phyloP scores from a whole-genome alignment of 129 eudicot genomes.

The Escallonia rubra region DNA sequence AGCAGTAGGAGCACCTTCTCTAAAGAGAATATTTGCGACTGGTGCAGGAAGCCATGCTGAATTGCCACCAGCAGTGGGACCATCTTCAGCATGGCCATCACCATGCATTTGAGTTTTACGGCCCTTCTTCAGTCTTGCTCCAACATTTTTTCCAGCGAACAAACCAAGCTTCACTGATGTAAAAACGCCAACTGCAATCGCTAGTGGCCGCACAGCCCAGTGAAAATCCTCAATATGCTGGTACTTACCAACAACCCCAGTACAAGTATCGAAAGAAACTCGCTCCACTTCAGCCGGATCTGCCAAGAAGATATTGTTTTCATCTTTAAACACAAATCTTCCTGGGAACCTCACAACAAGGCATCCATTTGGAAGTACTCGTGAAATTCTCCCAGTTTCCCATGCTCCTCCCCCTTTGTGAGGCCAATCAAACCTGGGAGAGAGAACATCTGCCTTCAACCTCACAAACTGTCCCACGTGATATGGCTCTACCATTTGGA shows the following conservation, averaged over 20 bases:
- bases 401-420: conserved; percentile 57
- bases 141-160: conserved; percentile 42
- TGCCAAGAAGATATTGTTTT: conserved; percentile 34
- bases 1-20: conserved; percentile 37
- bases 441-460: conserved; percentile 37
- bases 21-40: conserved; percentile 53
- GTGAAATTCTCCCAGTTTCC: conserved; percentile 71
- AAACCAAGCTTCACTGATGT: conserved; percentile 57
- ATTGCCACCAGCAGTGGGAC: conserved; percentile 38
- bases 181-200: conserved; percentile 53
- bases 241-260: conserved; percentile 60
- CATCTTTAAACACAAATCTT: conserved; percentile 41
- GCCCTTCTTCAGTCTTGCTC: conserved; percentile 40
- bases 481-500: conserved; percentile 48
- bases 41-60: conserved; percentile 57
- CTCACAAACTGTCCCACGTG: conserved; percentile 62
- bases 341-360: conserved; percentile 69
- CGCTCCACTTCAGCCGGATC: conserved; percentile 75
- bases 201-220: conserved; percentile 80
- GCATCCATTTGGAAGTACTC: conserved; percentile 82
- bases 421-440: conserved; percentile 75
- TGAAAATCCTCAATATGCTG: conserved; percentile 87
- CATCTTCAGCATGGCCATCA: conserved; percentile 32
- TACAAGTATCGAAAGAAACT: conserved; percentile 60
- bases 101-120: conserved; percentile 15